Evolutionary conservation across 23 red algal genomes (phyloP).

Genomic region (Gracilariopsis chorda): DNA sequence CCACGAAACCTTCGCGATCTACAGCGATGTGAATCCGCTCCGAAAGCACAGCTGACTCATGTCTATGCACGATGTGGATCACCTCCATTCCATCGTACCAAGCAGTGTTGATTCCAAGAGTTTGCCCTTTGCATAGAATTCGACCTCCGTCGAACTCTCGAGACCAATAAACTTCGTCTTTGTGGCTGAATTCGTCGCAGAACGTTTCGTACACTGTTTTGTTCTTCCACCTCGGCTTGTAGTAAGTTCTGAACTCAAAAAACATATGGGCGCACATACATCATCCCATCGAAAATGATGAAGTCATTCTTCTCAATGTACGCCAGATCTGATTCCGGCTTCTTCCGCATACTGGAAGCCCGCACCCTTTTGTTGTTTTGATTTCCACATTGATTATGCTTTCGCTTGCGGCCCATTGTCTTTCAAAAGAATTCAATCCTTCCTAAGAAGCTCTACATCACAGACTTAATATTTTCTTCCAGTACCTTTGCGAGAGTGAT

Average conservation of each 20-base stretch:
- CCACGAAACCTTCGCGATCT: conserved; percentile 51
- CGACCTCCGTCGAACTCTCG: conserved; percentile 64
- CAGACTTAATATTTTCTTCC: too few relatives aligned
- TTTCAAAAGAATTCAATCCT: background rate
- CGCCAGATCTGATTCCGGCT: background rate
- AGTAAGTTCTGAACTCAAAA: conserved; percentile 69
- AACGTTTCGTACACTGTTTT: conserved; percentile 67
- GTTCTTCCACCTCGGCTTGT: conserved; percentile 75
- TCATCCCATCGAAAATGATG: background rate
- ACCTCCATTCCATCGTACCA: conserved; percentile 67
- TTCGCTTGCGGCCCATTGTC: background rate
- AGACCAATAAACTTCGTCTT: conserved; percentile 71
- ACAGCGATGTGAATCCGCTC: conserved; percentile 31
- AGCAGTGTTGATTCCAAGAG: background rate
- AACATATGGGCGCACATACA: conserved; percentile 58
- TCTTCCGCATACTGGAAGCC: background rate
- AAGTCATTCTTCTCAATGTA: conserved; percentile 34
- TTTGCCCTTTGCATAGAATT: conserved; percentile 34
- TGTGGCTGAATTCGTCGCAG: conserved; percentile 68
- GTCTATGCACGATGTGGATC: conserved; percentile 76
- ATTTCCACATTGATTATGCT: too few relatives aligned
- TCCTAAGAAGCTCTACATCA: too few relatives aligned
- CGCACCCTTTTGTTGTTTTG: background rate
- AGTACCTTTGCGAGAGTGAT: too few relatives aligned
- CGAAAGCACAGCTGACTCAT: conserved; percentile 67